These are phyloP conservation scores for Durio zibethinus DNA, from an alignment of 345 rosid genomes.

Conservation along the genomic window DNA sequence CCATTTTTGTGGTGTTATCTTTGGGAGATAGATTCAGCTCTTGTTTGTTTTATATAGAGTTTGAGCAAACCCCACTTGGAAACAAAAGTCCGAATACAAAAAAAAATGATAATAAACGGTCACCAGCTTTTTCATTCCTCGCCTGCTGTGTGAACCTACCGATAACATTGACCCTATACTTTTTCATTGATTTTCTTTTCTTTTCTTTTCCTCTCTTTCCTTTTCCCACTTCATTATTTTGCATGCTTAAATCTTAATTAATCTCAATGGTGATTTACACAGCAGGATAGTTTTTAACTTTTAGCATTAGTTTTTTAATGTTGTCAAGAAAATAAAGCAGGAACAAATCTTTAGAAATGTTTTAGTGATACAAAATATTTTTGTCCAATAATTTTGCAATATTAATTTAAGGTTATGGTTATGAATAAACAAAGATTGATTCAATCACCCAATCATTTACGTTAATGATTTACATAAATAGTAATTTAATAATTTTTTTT, in stretches of 20 bases:
- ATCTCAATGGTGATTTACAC: not conserved
- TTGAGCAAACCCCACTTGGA: not conserved
- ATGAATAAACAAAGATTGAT: not conserved
- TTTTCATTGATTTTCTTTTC: not conserved
- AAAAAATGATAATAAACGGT: no score
- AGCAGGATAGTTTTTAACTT: not conserved
- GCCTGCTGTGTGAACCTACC: no score
- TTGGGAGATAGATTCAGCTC: not conserved
- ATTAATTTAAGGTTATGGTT: not conserved
- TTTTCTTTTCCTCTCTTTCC: no score
- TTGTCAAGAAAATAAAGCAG: no score
- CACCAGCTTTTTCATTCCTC: no score
- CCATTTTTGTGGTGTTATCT: conserved; percentile 9
- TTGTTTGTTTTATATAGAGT: conserved; percentile 7
- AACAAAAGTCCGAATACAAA: not conserved
- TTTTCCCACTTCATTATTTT: not conserved
- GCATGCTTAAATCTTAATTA: not conserved
- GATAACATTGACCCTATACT: no score
- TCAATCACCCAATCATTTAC: not conserved
- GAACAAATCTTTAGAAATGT: no score
- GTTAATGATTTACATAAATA: not conserved
- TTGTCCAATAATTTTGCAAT: no score
- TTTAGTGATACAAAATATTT: no score
- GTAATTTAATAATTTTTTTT: not conserved
- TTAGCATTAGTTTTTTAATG: no score